Percentiles rank a stretch among this genome's conserved stretches.
These are phyloP conservation scores for Colletotrichum tropicale DNA, from an alignment of 2,329 filamentous ascomycete genomes.

Conservation along the genomic window DNA sequence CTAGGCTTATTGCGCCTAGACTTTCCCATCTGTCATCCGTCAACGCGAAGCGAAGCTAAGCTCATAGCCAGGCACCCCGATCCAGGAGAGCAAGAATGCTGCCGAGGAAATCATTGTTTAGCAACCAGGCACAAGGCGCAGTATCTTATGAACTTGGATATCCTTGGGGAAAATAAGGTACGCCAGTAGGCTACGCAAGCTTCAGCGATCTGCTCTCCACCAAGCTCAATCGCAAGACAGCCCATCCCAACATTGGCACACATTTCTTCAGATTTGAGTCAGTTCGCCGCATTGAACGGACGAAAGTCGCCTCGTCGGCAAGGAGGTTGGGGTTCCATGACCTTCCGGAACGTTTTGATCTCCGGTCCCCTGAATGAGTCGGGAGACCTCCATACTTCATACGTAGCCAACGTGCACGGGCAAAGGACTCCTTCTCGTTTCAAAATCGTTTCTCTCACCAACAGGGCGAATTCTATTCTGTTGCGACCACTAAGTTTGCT, in stretches of 20 bases:
- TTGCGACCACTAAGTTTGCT: neutral
- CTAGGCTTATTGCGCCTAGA: neutral
- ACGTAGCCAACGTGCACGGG: neutral
- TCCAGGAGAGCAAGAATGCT: neutral
- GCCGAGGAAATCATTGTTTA: neutral
- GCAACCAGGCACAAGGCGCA: neutral
- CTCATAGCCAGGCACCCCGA: neutral
- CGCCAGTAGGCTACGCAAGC: neutral
- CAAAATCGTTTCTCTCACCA: constrained; percentile 3
- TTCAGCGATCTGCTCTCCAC: neutral
- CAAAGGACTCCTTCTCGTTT: neutral
- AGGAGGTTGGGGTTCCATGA: constrained; percentile 1
- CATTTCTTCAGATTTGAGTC: neutral
- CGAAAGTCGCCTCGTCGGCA: neutral
- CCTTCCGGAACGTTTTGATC: constrained; percentile 17
- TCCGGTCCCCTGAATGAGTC: neutral
- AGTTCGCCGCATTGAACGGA: constrained; percentile 4
- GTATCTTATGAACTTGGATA: neutral
- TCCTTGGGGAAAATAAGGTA: neutral
- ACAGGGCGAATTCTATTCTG: neutral
- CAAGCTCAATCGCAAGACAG: neutral
- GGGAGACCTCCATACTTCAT: neutral
- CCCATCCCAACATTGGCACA: neutral
- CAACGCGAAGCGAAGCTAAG: neutral
- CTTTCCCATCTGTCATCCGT: neutral